Evolutionary conservation across 345 rosid species (phyloP), one percentile per base, ranked within the genome.

Genomic region (Bretschneidera sinensis): DNA sequence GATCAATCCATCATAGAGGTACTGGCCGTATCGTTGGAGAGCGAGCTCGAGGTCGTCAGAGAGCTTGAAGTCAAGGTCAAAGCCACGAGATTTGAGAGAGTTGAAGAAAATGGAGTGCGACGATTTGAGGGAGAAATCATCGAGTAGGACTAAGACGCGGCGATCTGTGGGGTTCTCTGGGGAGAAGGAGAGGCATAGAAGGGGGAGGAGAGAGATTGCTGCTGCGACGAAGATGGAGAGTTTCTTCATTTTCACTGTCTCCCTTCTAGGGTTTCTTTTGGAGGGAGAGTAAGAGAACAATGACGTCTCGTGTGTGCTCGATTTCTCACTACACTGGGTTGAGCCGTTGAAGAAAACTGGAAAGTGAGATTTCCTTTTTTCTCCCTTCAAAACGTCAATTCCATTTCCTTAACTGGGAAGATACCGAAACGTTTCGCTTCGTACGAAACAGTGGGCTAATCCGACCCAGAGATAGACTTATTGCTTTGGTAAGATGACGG

Each of bases 51-150:
- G 76, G 62, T 86, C 86, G 51, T 82, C 84, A 33, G 89, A 79
- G 69, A 84, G 74, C 64, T 73, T 86, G 76, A 84, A 80, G 24
- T 86, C 83, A 43, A 86, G 80, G 65, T 75, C 70, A 61, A 84
- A 80, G 39, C 86, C 83, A 51, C 86, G 81, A 49, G 84, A 78
- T 45, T 62, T 79, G 59, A 86, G 84, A 43, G 84, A 76, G 66
- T 54, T 67, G 65, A 86, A 86, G 81, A 78, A 86, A 65, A 86
- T 69, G 49, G 94, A 82, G 71, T 82, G 90, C 22, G 86, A 78
- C 21, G 88, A 82, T 67, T 76, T 80, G 51, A 84, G 71, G 24
- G 94, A 76, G 54, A 80, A 64, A 62, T 86, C 87, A 55, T 86
- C 94, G 52, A 84, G 80, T 11, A 86, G 57, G 17, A 83, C 87